phyloP scores from a whole-genome alignment of 768 basidiomycete genomes.

The Mycena rosella region DNA sequence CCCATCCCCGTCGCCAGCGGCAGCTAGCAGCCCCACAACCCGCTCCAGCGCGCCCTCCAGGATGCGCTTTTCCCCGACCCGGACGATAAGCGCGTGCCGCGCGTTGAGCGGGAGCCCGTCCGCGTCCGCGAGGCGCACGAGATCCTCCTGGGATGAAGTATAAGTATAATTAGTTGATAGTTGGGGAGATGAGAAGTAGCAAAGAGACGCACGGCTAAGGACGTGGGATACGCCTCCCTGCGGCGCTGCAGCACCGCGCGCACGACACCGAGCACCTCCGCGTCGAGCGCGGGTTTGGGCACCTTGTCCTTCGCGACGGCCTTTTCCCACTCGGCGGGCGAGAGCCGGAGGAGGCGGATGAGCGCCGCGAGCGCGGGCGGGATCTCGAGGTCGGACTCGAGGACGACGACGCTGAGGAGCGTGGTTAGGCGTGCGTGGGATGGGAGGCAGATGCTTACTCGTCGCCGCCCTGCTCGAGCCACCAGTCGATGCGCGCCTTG shows the following conservation, averaged over 20 bases:
- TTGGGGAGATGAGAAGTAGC: neutral
- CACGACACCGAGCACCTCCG: conserved; percentile 59
- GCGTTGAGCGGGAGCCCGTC: conserved; percentile 57
- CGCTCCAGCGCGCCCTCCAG: conserved; percentile 50
- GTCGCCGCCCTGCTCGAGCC: conserved; percentile 91
- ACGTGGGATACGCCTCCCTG: conserved; percentile 67
- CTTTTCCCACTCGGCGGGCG: conserved; percentile 70
- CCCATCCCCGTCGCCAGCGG: conserved; percentile 17
- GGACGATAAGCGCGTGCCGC: conserved; percentile 76
- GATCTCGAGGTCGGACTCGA: conserved; percentile 65
- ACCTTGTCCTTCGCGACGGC: conserved; percentile 72
- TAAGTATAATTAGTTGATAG: conserved; percentile 9
- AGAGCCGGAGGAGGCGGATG: conserved; percentile 70
- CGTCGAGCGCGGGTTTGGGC: conserved; percentile 78
- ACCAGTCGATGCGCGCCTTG: conserved; percentile 88
- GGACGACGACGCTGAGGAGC: conserved; percentile 58
- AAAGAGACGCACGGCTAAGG: conserved; percentile 62
- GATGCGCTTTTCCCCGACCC: conserved; percentile 85
- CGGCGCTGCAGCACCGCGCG: conserved; percentile 63
- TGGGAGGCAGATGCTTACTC: conserved; percentile 67
- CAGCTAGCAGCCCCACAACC: conserved; percentile 21
- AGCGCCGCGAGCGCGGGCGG: conserved; percentile 75
- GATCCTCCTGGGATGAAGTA: conserved; percentile 63
- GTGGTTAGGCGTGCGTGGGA: conserved; percentile 2
- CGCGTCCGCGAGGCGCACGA: conserved; percentile 50